Evolutionary conservation across 495 filamentous ascomycete species (phyloP), one percentile per base, ranked within the genome.

Genomic region (Aspergillus mulundensis): DNA sequence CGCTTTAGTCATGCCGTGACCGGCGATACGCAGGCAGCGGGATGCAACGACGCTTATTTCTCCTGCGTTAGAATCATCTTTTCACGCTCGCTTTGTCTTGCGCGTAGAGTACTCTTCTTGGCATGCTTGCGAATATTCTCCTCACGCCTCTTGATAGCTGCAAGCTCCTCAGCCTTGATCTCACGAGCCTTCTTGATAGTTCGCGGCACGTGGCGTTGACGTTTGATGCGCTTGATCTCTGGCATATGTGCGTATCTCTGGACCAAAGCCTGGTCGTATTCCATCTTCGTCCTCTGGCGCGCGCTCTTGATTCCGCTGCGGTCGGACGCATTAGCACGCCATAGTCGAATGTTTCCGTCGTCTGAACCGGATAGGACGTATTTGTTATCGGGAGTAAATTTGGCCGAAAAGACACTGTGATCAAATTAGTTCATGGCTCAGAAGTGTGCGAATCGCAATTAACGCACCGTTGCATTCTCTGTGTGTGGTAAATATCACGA

Each of bases 121-220:
- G 82, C 86, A 72, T 97, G 91, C 73, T 87, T 94, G 65, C 95
- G 80, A 75, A 94, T 87, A 69, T 97, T 99, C 76, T 99, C 95
- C 65, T 91, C 86, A 65, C 83, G 87, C 69, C 90, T 79, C 82
- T 94, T 96, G 59, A 97, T 87, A 30, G 88, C 82, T 66, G 78
- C 79, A 54, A 97, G 72, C 75, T 97, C 95, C 64, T 95, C 91
- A 55, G 76, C 76, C 82, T 99, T 99, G 68, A 99, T 99, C 74
- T 96, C 93, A 46, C 82, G 86, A 11, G 95, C 94, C 82, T 97
- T 97, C 88, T 96, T 99, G 57, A 99, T 84, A 61, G 87, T 81
- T 81, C 92, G 91, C 20, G 95, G 95, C 60, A 97, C 70, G 73
- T 97, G 93, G 56, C 93, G 81, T 70, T 99, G 95, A 28, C 91